Conservation (phyloP, 139 green algal species). For the Gonium pectorale region DNA sequence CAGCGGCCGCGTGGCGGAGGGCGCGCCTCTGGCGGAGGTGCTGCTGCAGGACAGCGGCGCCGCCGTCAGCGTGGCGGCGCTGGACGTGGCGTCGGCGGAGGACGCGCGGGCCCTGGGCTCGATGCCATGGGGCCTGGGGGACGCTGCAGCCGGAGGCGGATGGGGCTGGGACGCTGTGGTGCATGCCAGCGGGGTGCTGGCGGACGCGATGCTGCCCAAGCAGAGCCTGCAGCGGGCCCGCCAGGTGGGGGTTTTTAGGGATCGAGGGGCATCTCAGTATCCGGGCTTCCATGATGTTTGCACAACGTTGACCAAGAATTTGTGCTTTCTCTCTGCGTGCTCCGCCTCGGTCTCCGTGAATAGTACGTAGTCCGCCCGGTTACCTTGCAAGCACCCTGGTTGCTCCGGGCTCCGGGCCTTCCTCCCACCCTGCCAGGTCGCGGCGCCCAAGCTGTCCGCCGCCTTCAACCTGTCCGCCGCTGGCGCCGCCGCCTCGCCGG, state of each 20-base stretch:
- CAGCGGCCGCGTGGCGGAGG: constrained; percentile 21
- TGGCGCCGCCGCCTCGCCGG: constrained; percentile 1
- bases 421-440: background rate
- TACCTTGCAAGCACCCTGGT: too few species aligned
- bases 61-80: constrained; percentile 3
- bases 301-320: too few species aligned
- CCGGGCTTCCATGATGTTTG: too few species aligned
- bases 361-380: too few species aligned
- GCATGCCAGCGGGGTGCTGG: constrained; percentile 65
- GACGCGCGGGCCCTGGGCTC: constrained; percentile 16
- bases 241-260: too few species aligned
- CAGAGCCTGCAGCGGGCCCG: constrained; percentile 44
- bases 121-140: too few species aligned
- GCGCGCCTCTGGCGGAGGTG: background rate
- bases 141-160: too few species aligned
- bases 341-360: background rate
- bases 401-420: too few species aligned
- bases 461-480: background rate
- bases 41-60: constrained; percentile 1
- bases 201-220: constrained; percentile 52
- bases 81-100: constrained; percentile 30
- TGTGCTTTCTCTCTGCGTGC: too few species aligned
- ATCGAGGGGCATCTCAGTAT: background rate
- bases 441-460: constrained; percentile 34
- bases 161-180: constrained; percentile 55